Conservation (phyloP, 2,329 filamentous ascomycete genomes). For the Pseudovirgaria hyperparasitica region DNA sequence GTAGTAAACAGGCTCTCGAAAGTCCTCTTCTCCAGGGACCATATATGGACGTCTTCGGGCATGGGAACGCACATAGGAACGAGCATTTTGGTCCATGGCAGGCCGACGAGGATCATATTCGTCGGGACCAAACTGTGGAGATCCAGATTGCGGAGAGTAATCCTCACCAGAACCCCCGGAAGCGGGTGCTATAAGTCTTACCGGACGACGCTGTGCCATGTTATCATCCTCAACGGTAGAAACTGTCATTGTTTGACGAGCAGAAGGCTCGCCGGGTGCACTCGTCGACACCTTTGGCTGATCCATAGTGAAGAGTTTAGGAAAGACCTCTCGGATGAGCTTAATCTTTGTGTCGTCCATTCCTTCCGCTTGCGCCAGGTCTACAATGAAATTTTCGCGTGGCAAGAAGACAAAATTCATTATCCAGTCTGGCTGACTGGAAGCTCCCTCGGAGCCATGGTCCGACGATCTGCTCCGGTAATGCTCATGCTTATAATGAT, state of each 20-base stretch:
- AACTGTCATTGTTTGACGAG: slow-evolving; percentile 14
- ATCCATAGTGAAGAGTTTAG: slow-evolving; percentile 28
- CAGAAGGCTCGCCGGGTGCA: slow-evolving; percentile 16
- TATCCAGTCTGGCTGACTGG: slow-evolving; percentile 39
- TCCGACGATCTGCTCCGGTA: slow-evolving; percentile 13
- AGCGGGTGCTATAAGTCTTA: slow-evolving; percentile 10
- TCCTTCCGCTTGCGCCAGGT: slow-evolving; percentile 37
- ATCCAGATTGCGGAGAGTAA: slow-evolving; percentile 22
- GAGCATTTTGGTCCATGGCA: slow-evolving; percentile 6
- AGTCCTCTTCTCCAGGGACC: too few species aligned
- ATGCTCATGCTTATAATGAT: slow-evolving; percentile 48
- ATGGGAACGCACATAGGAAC: neutral
- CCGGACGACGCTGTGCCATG: slow-evolving; percentile 10
- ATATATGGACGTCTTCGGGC: neutral
- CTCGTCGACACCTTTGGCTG: slow-evolving; percentile 29
- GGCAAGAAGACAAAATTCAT: slow-evolving; percentile 50
- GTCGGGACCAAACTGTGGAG: slow-evolving; percentile 26
- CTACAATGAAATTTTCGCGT: slow-evolving; percentile 34
- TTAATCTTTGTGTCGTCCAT: slow-evolving; percentile 45
- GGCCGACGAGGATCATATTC: slow-evolving; percentile 37
- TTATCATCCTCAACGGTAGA: slow-evolving; percentile 16
- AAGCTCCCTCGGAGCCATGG: slow-evolving; percentile 6
- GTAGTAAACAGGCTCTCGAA: too few species aligned
- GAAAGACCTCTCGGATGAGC: slow-evolving; percentile 39
- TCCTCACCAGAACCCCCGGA: slow-evolving; percentile 11